Evolutionary conservation across 2,329 filamentous ascomycete species (phyloP), one percentile per base, ranked within the genome.

Genomic region (Colletotrichum sp.): DNA sequence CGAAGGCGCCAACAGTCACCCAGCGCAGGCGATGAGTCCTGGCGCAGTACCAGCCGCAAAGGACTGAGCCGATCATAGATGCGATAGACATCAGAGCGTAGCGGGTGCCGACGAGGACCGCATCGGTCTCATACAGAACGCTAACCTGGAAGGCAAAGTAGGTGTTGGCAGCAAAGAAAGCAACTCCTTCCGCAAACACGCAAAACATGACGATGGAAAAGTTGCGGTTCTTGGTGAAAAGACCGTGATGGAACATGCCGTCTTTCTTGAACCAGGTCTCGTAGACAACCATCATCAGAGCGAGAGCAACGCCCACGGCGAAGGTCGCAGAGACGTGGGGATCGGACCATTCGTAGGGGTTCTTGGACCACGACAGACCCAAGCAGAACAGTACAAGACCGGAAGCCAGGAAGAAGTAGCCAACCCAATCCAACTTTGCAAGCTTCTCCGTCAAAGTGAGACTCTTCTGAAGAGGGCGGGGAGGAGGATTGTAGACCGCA

Each of bases 111-210:
- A 82, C 81, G 9, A 83, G 75, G 4, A 87, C 78, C 8, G 80
- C 69, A 71, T 86, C 84, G 0, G 79, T 79, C 73, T 86, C 84
- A 72, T 86, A 86, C 8, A 86, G 72, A 1, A 85, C 76, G 44
- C 78, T 79, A 66, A 81, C 80, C 78, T 87, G 80, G 65, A 84
- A 86, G n/a, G 84, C 82, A 52, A 86, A 86, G 79, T 87, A 87
- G 71, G 81, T 84, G 76, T 86, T 87, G n/a, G 82, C 83, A 1
- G 84, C 83, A 68, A 86, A 86, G 75, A 86, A 86, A 16, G 81
- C 82, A 1, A 86, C 67, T 16, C 85, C 85, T 68, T 86, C 85
- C 15, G 80, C 79, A 52, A 85, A 85, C 22, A 86, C 80, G 52
- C 83, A 84, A 10, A 83, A 59, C 3, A 84, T 72, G 1, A 83